These are phyloP conservation scores for Trichothecium sympodiale DNA, from an alignment of 2,329 filamentous ascomycete genomes.

Conservation along the genomic window DNA sequence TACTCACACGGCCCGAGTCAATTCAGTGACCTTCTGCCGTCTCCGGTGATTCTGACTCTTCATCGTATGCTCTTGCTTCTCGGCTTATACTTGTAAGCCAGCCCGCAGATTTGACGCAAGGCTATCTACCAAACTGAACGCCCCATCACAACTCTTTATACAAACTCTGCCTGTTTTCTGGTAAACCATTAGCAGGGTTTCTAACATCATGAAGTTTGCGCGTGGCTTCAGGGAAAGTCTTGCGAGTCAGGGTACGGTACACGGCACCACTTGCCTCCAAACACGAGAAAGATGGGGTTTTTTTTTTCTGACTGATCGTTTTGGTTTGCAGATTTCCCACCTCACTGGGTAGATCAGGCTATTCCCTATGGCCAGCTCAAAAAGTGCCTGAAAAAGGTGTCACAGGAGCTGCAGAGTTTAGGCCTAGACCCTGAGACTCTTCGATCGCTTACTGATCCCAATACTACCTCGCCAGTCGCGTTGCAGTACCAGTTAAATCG, in stretches of 20 bases:
- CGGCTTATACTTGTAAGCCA: too few species aligned
- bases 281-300: neutral
- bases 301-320: neutral
- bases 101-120: too few species aligned
- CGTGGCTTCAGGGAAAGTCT: conserved; percentile 65
- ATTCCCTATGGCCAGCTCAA: conserved; percentile 80
- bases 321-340: conserved; percentile 50
- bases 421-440: conserved; percentile 65
- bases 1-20: too few species aligned
- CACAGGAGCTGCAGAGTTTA: conserved; percentile 56
- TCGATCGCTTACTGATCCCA: conserved; percentile 47
- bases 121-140: too few species aligned
- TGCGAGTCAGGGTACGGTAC: conserved; percentile 40
- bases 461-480: conserved; percentile 32
- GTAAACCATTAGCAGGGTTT: too few species aligned
- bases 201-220: conserved; percentile 72
- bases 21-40: too few species aligned
- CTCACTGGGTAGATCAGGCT: conserved; percentile 60
- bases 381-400: conserved; percentile 77
- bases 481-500: conserved; percentile 47
- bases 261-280: neutral
- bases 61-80: too few species aligned
- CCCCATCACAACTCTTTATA: too few species aligned
- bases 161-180: too few species aligned
- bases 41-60: too few species aligned